A percentile compares a stretch with the other conserved stretches of the same genome.
phyloP scores from a whole-genome alignment of 75 land plant genomes.

The Pseudotsuga menziesii region DNA sequence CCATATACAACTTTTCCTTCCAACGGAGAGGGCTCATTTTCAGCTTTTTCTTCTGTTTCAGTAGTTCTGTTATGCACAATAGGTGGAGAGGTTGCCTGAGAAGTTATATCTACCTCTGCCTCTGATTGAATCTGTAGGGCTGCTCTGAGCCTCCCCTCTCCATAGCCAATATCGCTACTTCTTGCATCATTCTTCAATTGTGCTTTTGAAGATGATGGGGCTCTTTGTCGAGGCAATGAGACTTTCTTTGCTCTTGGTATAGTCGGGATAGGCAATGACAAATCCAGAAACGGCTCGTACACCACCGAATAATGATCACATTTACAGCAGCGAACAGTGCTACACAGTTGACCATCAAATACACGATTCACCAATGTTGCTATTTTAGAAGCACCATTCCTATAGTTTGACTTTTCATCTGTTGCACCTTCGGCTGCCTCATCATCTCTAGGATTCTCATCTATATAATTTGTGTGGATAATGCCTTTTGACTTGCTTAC shows the following conservation, averaged over 20 bases:
- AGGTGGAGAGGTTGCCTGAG: not conserved
- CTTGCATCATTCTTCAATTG: not conserved
- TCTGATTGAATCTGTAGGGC: not conserved
- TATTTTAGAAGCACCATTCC: not conserved
- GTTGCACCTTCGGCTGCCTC: not conserved
- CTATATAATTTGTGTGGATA: not conserved
- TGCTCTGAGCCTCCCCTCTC: not conserved
- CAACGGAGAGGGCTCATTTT: not conserved
- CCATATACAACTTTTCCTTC: not conserved
- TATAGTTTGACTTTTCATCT: conserved; percentile 1
- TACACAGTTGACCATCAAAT: conserved; percentile 90
- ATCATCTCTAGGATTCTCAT: conserved; percentile 3
- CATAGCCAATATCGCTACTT: not conserved
- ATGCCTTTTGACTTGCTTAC: conserved; percentile 18
- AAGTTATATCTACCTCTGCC: not conserved
- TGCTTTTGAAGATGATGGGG: not conserved
- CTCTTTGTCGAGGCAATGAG: conserved; percentile 1
- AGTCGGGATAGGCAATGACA: conserved; percentile 81
- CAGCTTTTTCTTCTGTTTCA: conserved; percentile 3
- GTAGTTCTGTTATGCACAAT: not conserved
- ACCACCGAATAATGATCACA: conserved; percentile 80
- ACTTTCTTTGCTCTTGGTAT: conserved; percentile 22
- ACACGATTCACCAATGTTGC: conserved; percentile 63
- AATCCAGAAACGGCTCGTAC: conserved; percentile 84
- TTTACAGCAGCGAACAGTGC: conserved; percentile 70